Base-by-base conservation (phyloP, 306 rosid species). In the Arachis hypogaea region DNA sequence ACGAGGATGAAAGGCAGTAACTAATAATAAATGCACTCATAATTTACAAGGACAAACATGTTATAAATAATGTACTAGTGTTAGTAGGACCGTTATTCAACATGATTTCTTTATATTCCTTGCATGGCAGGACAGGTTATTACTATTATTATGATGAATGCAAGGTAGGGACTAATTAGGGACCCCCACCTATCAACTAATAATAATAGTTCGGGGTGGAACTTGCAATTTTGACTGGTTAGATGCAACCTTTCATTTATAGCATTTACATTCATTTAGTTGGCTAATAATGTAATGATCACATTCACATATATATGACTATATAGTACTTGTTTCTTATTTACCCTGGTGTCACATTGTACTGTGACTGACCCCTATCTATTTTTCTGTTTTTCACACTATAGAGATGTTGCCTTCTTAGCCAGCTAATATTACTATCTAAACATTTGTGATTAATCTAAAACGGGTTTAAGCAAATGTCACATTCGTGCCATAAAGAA, bases 1-100 rank as follows among this genome's bases (percentile, higher is more conserved):
- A 75, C 38, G 50, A 42, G 60, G 59, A 56, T 65, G 77, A 41
- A 77, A 83, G 42, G 62, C 56, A 33, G 38, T 33, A 33, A 33
- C 38, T 33, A 33, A 33, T 33, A 33, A 82, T 81, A 81, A 85
- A 85, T 68, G 68, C 75, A 22, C 56, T 47, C 71, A 16, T 40
- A 54, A 74, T 14, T 12, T 9, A 3, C 3, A 43, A 28, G 57
- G 63, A 54, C 45, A 11, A 5, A 4, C 38, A 22, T 58, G 7
- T 44, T 44, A 43, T 56, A 42, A 59, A 33, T 33, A 4, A 33
- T 33, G 38, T 33, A 33, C 38, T 33, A 33, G 38, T 33, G 4
- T 18, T 52, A 52, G 16, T 22, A 59, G 71, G 60, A 69, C 54
- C 77, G 78, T 76, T 63, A 9, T 81, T 81, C 81, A 75, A 63